Base-by-base conservation (phyloP, 1,284 basidiomycete species). In the Boletus albobrunnescens region DNA sequence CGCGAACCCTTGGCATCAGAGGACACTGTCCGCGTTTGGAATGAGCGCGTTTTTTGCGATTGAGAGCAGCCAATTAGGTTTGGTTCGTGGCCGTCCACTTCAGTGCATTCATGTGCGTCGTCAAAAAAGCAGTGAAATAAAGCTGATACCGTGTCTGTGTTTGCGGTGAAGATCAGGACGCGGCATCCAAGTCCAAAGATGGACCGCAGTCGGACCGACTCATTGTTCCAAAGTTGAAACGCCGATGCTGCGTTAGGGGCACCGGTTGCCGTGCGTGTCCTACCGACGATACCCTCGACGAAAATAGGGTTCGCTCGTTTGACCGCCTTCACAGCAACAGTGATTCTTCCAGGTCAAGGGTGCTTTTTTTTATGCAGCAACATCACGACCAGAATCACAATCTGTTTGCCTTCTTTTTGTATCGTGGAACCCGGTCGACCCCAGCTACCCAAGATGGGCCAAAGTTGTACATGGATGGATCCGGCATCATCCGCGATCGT, bases 401-500 rank as follows among this genome's bases (percentile, higher is more conserved):
- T 9, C 1, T 31, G 4, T 30, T 30, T 7, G n/a, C 28, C 14
- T 8, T 33, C 23, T 31, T n/a, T 24, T 30, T 36, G 40, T n/a
- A n/a, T 33, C 26, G 17, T 17, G 20, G 17, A 23, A 28, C n/a
- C 14, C 16, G 42, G 26, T 17, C 16, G 22, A 31, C 6, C 35
- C 35, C 23, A 27, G 19, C 22, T 38, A 27, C 31, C 23, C 22
- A 33, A 6, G 31, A 41, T 13, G 53, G 36, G 10, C 28, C 22
- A 17, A 16, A n/a, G 5, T 30, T 19, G 13, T 1, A 35, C 33
- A 43, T 43, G 32, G 35, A 36, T 36, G 20, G 35, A 35, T 47
- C 44, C 49, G 42, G 49, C 28, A 45, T 50, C 50, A 20, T 45
- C 36, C 39, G 56, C 33, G 56, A 59, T 56, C 56, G 41, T 4